phyloP scores from a whole-genome alignment of 768 basidiomycete genomes.

The Suillus hirtellus region DNA sequence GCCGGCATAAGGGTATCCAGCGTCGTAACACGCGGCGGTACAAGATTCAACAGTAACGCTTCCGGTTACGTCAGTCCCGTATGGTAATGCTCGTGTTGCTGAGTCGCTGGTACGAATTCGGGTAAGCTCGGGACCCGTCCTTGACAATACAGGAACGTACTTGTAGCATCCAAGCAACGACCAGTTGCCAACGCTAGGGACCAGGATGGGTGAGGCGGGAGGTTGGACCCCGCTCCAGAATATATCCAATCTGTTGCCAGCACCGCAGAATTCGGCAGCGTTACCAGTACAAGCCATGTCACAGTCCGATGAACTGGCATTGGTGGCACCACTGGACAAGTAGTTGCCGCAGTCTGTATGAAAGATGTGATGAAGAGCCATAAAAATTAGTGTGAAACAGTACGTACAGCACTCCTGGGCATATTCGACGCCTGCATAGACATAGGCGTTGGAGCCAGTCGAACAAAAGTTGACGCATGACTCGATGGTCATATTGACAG shows the following conservation, averaged over 20 bases:
- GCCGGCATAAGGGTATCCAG: slow-evolving; percentile 43
- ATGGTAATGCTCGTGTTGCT: slow-evolving; percentile 34
- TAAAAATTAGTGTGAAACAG: slow-evolving; percentile 9
- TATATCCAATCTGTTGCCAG: slow-evolving; percentile 56
- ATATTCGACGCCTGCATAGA: slow-evolving; percentile 74
- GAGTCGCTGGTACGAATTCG: slow-evolving; percentile 32
- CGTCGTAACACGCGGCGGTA: slow-evolving; percentile 45
- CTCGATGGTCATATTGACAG: slow-evolving; percentile 63
- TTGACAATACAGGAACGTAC: slow-evolving; percentile 35
- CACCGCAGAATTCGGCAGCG: slow-evolving; percentile 59
- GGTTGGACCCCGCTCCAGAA: slow-evolving; percentile 63
- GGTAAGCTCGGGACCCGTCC: neutral
- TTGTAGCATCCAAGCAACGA: slow-evolving; percentile 72
- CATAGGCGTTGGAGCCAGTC: slow-evolving; percentile 37
- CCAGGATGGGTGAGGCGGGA: slow-evolving; percentile 54
- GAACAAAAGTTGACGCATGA: slow-evolving; percentile 46
- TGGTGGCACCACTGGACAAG: slow-evolving; percentile 46
- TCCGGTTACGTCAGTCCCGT: slow-evolving; percentile 36
- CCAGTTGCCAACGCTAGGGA: slow-evolving; percentile 63
- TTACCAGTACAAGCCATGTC: slow-evolving; percentile 63
- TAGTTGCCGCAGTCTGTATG: slow-evolving; percentile 63
- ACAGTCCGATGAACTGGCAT: slow-evolving; percentile 53
- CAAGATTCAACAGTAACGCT: slow-evolving; percentile 52
- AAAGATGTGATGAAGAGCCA: slow-evolving; percentile 8
- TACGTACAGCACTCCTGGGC: slow-evolving; percentile 61